These are phyloP conservation scores for Phaeoacremonium minimum DNA, from an alignment of 2,329 filamentous ascomycete species.

Conservation along the genomic window DNA sequence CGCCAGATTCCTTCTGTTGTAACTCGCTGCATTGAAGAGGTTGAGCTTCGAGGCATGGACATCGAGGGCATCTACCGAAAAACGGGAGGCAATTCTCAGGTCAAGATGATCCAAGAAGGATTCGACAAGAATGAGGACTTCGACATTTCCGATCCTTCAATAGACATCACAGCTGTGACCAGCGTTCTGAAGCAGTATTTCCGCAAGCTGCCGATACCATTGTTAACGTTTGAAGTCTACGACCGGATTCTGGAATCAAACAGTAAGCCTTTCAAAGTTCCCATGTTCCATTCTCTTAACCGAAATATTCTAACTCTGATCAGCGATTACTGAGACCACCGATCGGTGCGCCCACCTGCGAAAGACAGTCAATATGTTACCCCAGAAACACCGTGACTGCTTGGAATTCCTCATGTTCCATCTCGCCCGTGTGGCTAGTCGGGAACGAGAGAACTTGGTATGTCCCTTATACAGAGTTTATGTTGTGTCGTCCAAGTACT, in stretches of 20 bases:
- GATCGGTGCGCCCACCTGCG: slow-evolving; percentile 70
- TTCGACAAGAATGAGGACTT: slow-evolving; percentile 84
- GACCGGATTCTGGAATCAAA: slow-evolving; percentile 81
- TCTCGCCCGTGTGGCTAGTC: slow-evolving; percentile 77
- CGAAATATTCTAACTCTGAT: too few relatives aligned
- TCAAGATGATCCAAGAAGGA: slow-evolving; percentile 84
- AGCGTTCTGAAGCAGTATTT: slow-evolving; percentile 97
- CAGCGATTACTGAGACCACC: slow-evolving; percentile 60
- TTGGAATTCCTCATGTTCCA: slow-evolving; percentile 94
- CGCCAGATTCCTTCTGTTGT: slow-evolving; percentile 87
- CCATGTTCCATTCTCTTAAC: too few relatives aligned
- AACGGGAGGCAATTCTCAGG: slow-evolving; percentile 86
- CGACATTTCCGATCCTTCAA: slow-evolving; percentile 87
- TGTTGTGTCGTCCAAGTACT: too few relatives aligned
- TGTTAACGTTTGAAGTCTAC: slow-evolving; percentile 91
- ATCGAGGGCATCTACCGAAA: slow-evolving; percentile 97
- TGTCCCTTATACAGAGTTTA: slow-evolving; percentile 30
- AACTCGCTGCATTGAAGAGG: slow-evolving; percentile 91
- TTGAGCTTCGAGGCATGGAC: slow-evolving; percentile 94
- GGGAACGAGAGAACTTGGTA: slow-evolving; percentile 81
- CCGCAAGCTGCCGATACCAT: slow-evolving; percentile 81
- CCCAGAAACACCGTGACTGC: slow-evolving; percentile 79
- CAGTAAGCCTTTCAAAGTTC: slow-evolving; percentile 54
- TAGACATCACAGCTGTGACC: slow-evolving; percentile 95
- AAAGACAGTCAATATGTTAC: slow-evolving; percentile 72